Evolutionary conservation across 1,139 yeast genomes (phyloP).

Genomic region (Candida labiduridarum): DNA sequence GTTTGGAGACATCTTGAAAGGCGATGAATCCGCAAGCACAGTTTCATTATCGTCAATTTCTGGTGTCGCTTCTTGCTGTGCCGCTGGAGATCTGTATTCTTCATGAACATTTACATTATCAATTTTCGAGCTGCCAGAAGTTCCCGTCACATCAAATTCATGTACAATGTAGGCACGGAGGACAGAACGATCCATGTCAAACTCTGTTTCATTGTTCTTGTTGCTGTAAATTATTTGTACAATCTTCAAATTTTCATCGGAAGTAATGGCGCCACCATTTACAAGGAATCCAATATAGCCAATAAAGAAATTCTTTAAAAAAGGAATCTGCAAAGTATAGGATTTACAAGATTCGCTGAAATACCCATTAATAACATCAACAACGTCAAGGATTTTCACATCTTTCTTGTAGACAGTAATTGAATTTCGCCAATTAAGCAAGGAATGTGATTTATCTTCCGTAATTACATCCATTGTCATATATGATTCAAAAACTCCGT

Average conservation of each 20-base stretch:
- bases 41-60: conserved; percentile 44
- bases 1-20: conserved; percentile 24
- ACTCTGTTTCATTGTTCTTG: conserved; percentile 10
- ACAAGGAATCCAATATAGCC: conserved; percentile 41
- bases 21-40: conserved; percentile 45
- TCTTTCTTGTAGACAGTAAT: conserved; percentile 30
- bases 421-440: conserved; percentile 39
- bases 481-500: conserved; percentile 33
- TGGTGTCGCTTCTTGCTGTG: background rate
- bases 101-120: conserved; percentile 21
- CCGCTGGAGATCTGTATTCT: background rate
- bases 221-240: conserved; percentile 34
- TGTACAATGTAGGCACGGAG: conserved; percentile 35
- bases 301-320: conserved; percentile 41
- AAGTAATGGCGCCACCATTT: conserved; percentile 31
- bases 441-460: conserved; percentile 13
- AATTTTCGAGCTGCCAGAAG: conserved; percentile 15
- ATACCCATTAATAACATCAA: conserved; percentile 42
- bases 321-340: conserved; percentile 40
- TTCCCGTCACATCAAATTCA: conserved; percentile 21
- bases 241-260: conserved; percentile 28
- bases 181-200: conserved; percentile 19
- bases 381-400: conserved; percentile 24
- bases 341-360: conserved; percentile 17
- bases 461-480: conserved; percentile 27